These are phyloP conservation scores for Tolypocladium tundrense DNA, from an alignment of 2,329 filamentous ascomycete species.

Conservation along the genomic window DNA sequence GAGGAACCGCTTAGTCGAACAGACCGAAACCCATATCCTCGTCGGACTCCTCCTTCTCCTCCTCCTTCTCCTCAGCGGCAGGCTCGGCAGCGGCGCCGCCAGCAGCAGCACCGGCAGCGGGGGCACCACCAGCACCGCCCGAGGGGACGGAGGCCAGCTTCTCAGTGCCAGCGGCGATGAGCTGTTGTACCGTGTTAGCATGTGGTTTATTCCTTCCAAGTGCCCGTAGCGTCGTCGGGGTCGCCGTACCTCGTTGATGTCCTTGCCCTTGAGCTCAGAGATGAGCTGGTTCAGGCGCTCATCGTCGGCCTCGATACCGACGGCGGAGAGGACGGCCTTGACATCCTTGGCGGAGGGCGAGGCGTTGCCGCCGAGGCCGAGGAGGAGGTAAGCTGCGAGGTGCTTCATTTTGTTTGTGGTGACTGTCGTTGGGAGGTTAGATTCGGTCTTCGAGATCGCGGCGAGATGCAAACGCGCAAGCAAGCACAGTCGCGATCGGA, in stretches of 20 bases:
- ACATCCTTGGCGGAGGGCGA: constrained; percentile 77
- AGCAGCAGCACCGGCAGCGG: constrained; percentile 55
- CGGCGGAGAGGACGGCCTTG: constrained; percentile 80
- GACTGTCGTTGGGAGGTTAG: constrained; percentile 19
- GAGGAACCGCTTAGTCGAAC: constrained; percentile 51
- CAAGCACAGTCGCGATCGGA: not conserved
- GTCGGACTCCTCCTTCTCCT: constrained; percentile 74
- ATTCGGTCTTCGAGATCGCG: constrained; percentile 6
- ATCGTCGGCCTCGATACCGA: constrained; percentile 87
- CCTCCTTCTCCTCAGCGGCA: constrained; percentile 59
- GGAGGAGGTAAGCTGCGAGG: constrained; percentile 97
- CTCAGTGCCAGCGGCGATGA: constrained; percentile 78
- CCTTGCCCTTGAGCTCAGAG: constrained; percentile 83
- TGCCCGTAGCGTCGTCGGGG: not conserved
- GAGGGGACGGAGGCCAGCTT: constrained; percentile 98
- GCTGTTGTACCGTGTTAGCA: constrained; percentile 37
- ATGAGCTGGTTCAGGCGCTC: constrained; percentile 82
- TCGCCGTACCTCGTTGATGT: constrained; percentile 74
- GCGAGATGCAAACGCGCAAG: not conserved
- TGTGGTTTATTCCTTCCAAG: not conserved
- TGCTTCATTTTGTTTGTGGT: constrained; percentile 84
- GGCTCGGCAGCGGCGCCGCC: constrained; percentile 56
- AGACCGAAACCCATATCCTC: constrained; percentile 72
- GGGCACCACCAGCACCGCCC: constrained; percentile 70
- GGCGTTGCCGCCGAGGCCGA: constrained; percentile 86